Percentiles rank a stretch among this genome's conserved stretches.
Evolutionary conservation across 2,329 filamentous ascomycete genomes (phyloP).

Genomic region (Botrytis tulipae): DNA sequence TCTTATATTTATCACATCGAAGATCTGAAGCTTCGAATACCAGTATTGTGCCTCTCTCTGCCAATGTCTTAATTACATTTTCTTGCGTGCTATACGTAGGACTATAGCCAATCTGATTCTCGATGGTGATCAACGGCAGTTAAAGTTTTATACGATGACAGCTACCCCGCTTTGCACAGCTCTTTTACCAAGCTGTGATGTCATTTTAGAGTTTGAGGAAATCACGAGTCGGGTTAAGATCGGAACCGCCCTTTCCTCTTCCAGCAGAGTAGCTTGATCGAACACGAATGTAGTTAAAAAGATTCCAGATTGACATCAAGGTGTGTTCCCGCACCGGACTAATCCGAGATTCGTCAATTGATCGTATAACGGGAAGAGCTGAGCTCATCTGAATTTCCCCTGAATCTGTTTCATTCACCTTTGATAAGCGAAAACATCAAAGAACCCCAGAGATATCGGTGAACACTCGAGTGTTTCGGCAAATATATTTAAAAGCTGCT

Average conservation of each 20-base stretch:
- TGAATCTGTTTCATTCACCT: background rate
- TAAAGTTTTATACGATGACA: background rate
- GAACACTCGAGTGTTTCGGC: background rate
- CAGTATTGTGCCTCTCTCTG: background rate
- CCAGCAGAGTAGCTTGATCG: background rate
- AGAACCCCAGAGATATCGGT: background rate
- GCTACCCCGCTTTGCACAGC: constrained; percentile 1
- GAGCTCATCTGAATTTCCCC: background rate
- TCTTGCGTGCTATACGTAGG: background rate
- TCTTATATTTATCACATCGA: background rate
- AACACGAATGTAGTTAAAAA: background rate
- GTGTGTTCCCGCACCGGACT: background rate
- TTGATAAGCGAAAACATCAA: background rate
- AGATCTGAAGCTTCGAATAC: background rate
- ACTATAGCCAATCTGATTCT: background rate
- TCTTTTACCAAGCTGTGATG: background rate
- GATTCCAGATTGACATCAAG: background rate
- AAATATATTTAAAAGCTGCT: background rate
- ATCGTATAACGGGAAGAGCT: background rate
- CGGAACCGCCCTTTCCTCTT: background rate
- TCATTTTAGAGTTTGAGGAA: background rate
- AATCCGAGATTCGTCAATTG: background rate
- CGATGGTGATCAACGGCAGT: background rate
- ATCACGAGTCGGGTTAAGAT: background rate
- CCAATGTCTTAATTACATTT: background rate